phyloP scores from a whole-genome alignment of 1,284 basidiomycete species.

The Irpex lacteus region DNA sequence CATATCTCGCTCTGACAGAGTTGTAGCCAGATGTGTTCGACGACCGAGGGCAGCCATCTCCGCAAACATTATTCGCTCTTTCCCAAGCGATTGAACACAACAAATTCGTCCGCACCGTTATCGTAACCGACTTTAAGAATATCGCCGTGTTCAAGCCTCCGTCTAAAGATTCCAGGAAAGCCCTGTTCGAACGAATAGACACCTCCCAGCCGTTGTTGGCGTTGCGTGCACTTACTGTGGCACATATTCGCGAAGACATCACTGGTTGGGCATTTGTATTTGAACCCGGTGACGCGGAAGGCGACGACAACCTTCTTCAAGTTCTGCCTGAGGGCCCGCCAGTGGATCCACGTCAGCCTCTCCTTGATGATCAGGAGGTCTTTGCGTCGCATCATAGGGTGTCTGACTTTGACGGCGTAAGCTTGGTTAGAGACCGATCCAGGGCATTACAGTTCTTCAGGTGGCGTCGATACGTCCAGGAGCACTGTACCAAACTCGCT shows the following conservation, averaged over 20 bases:
- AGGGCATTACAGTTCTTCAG: slow-evolving; percentile 5
- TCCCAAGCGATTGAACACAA: not conserved
- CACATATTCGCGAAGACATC: not conserved
- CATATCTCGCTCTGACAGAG: not conserved
- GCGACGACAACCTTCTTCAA: not conserved
- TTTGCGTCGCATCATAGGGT: slow-evolving; percentile 2
- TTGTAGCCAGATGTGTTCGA: not conserved
- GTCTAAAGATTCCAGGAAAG: not conserved
- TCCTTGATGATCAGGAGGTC: not conserved
- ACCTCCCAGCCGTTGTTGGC: slow-evolving; percentile 3
- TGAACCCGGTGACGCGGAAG: not conserved
- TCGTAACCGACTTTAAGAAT: slow-evolving; percentile 7
- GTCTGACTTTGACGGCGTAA: slow-evolving; percentile 5
- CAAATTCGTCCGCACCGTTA: not conserved
- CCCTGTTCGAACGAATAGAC: not conserved
- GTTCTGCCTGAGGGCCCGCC: slow-evolving; percentile 6
- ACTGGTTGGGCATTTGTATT: not conserved
- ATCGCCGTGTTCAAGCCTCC: slow-evolving; percentile 1
- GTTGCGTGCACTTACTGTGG: not conserved
- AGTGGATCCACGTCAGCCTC: slow-evolving; percentile 2
- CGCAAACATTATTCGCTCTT: not conserved
- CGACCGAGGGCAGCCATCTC: not conserved
- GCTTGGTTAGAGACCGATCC: not conserved
- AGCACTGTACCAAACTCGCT: not conserved
- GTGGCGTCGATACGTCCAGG: not conserved